Evolutionary conservation across 2,329 filamentous ascomycete species (phyloP), one percentile per base, ranked within the genome.

Genomic region (Trichoderma sp.): DNA sequence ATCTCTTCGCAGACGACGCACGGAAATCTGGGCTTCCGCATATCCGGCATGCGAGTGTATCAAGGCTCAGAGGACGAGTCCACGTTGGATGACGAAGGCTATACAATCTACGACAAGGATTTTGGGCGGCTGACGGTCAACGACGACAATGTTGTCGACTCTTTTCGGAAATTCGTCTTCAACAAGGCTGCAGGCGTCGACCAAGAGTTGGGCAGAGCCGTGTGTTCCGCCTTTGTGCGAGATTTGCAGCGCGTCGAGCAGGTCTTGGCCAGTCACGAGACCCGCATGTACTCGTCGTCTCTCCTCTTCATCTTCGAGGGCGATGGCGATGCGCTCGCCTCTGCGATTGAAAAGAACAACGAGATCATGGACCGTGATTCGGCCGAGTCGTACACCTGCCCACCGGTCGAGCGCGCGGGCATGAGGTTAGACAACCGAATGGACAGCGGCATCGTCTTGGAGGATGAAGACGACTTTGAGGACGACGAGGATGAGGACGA

Each of bases 271-370:
- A 80, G 78, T 1, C 84, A 90, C 73, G 87, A 90, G 77, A 89
- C 85, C 73, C 86, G 88, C 74, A 91, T 91, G 88, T 91, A 88
- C 78, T 91, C 88, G 12, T 81, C 87, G 0, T 89, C 87, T 68
- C 79, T 91, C 28, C 84, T 91, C 0, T 90, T 91, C 72, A 85
- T 90, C 2, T 91, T 89, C 47, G 89, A 91, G 76, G 89, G 89
- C 28, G 88, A 91, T 64, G 89, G 88, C 26, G 79, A 82, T 4
- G 84, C 87, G 6, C 82, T 91, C 53, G 81, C 82, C 68, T 79
- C 77, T 2, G 87, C 86, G 39, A 85, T 90, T 34, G 82, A 88
- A 80, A 76, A 89, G 87, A 84, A 87, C 79, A 82, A 87, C 81
- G 74, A 81, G 75, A 76, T 83, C 78, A 73, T 88, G 81, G 71